Evolutionary conservation across 306 rosid genomes (phyloP).

Genomic region (Crataegus laevigata): DNA sequence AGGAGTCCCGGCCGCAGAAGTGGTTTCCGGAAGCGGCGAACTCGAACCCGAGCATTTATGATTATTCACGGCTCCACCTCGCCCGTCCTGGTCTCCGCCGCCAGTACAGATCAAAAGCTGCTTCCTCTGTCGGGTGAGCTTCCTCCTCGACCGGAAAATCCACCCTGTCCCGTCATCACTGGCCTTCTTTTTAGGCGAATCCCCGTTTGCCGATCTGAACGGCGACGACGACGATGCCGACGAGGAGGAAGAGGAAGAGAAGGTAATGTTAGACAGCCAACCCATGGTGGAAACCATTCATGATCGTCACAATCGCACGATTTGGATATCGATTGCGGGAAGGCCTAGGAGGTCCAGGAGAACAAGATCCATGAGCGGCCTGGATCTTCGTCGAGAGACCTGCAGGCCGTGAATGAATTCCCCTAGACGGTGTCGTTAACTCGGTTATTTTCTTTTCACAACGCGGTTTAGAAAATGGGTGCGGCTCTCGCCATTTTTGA

Average conservation of each 20-base stretch:
- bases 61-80: background rate
- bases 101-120: constrained; percentile 11
- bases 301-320: background rate
- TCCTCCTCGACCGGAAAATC: constrained; percentile 40
- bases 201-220: constrained; percentile 1
- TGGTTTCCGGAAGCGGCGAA: background rate
- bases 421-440: background rate
- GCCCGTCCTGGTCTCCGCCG: constrained; percentile 1
- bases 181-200: constrained; percentile 14
- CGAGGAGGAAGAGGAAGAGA: constrained; percentile 30
- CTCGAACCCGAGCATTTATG: constrained; percentile 16
- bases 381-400: background rate
- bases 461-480: background rate
- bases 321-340: background rate
- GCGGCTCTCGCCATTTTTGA: background rate
- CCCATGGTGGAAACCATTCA: constrained; percentile 37
- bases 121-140: constrained; percentile 33
- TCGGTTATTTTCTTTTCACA: background rate
- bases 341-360: background rate
- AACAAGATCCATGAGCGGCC: background rate
- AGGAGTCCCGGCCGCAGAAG: constrained; percentile 24
- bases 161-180: constrained; percentile 11
- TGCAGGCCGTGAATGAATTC: background rate
- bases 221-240: constrained; percentile 23
- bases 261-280: constrained; percentile 58